Evolutionary conservation across 495 filamentous ascomycete genomes (phyloP).

Genomic region (Aspergillus heteromorphus): DNA sequence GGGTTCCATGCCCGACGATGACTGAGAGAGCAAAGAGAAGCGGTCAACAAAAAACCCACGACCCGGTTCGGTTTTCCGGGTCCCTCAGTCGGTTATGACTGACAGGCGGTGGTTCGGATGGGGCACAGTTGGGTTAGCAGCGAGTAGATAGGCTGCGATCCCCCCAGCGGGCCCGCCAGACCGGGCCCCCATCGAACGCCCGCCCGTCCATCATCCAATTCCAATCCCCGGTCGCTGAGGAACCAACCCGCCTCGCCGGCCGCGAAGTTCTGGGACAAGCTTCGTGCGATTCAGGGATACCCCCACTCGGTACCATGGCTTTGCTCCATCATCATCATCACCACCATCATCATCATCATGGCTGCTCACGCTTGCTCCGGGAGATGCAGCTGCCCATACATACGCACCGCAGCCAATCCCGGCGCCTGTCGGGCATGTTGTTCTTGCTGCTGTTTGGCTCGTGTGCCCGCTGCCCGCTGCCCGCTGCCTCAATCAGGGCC

Average conservation of each 20-base stretch:
- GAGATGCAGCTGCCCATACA: neutral
- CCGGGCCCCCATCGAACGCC: neutral
- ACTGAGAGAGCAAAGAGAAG: constrained; percentile 6
- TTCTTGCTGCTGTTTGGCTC: constrained; percentile 7
- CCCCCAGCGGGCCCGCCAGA: constrained; percentile 1
- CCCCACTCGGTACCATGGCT: constrained; percentile 11
- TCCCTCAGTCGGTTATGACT: neutral
- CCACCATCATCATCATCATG: no score
- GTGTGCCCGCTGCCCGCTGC: neutral
- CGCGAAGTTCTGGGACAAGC: constrained; percentile 20
- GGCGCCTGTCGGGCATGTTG: constrained; percentile 7
- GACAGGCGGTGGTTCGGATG: neutral
- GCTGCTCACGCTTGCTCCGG: no score
- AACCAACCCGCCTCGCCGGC: constrained; percentile 6
- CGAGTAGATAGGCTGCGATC: neutral
- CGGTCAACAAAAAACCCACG: neutral
- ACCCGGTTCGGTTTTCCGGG: neutral
- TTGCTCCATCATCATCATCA: constrained; percentile 4
- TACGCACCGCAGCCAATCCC: constrained; percentile 1
- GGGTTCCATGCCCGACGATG: constrained; percentile 8
- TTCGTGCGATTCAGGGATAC: constrained; percentile 21
- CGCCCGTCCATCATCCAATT: neutral
- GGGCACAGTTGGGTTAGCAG: no score
- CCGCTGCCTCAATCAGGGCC: constrained; percentile 19
- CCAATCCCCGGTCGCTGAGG: neutral